phyloP scores from a whole-genome alignment of 2,329 filamentous ascomycete species.

The Aspergillus nomiae region DNA sequence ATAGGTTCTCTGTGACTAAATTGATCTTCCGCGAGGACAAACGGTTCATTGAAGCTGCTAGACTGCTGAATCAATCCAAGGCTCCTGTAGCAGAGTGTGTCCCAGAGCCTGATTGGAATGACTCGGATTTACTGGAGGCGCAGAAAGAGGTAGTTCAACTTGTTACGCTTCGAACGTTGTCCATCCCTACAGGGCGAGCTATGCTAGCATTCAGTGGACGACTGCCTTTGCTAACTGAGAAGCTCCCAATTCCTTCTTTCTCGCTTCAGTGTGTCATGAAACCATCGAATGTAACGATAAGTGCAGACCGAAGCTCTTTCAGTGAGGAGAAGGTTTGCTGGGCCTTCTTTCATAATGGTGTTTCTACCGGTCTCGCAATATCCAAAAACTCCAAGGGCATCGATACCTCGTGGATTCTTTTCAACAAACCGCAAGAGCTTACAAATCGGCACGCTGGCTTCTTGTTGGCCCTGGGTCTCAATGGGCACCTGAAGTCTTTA shows the following conservation, averaged over 20 bases:
- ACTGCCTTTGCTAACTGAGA: constrained; percentile 87
- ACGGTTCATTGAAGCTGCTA: constrained; percentile 81
- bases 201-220: constrained; percentile 87
- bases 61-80: constrained; percentile 81
- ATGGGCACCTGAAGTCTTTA: constrained; percentile 89
- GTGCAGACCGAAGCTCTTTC: constrained; percentile 83
- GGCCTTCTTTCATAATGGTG: constrained; percentile 97
- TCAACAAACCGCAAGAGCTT: constrained; percentile 91
- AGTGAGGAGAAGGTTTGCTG: constrained; percentile 97
- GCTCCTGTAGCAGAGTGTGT: constrained; percentile 77
- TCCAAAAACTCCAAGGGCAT: constrained; percentile 89
- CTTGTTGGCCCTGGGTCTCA: constrained; percentile 83
- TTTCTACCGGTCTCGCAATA: constrained; percentile 88
- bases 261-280: constrained; percentile 90
- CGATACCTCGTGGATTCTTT: constrained; percentile 97
- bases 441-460: constrained; percentile 97
- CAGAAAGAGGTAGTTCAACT: constrained; percentile 89
- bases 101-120: constrained; percentile 74
- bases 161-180: constrained; percentile 82
- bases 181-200: constrained; percentile 82
- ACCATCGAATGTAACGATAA: constrained; percentile 86
- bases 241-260: constrained; percentile 85
- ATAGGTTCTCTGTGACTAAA: constrained; percentile 79
- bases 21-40: constrained; percentile 91
- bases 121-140: constrained; percentile 84